phyloP scores from a whole-genome alignment of 192 early-diverging fungal genomes.

The Entomortierella parvispora region DNA sequence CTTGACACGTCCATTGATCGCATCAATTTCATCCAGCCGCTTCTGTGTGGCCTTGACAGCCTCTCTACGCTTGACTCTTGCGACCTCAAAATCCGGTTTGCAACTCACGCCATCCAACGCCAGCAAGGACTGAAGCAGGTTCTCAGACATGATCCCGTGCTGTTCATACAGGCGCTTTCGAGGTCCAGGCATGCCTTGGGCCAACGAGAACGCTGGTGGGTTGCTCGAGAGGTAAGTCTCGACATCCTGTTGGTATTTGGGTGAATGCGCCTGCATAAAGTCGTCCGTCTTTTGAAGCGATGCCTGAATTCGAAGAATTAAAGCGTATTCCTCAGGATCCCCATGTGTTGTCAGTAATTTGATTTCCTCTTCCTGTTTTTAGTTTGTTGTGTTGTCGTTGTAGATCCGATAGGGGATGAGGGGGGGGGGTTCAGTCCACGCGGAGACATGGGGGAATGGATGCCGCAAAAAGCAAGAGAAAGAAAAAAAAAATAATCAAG shows the following conservation, averaged over 20 bases:
- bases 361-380: constrained; percentile 52
- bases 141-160: constrained; percentile 74
- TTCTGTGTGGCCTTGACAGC: constrained; percentile 78
- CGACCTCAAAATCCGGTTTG: constrained; percentile 74
- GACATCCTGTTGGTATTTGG: constrained; percentile 57
- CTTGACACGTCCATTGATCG: constrained; percentile 68
- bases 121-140: constrained; percentile 81
- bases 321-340: constrained; percentile 62
- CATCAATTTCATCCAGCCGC: constrained; percentile 82
- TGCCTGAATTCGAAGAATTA: constrained; percentile 56
- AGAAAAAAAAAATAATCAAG: no score
- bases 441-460: no score
- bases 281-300: constrained; percentile 44
- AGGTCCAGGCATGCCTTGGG: constrained; percentile 52
- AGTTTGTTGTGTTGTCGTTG: not conserved
- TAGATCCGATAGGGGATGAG: no score
- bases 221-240: constrained; percentile 31
- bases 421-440: no score
- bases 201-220: constrained; percentile 36
- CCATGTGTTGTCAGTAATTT: constrained; percentile 56
- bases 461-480: no score
- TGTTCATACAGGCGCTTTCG: constrained; percentile 74
- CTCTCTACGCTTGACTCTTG: constrained; percentile 76
- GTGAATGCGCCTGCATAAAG: constrained; percentile 52
- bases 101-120: constrained; percentile 79